These are phyloP conservation scores for Urochloa ruziziensis DNA, from an alignment of 176 grass and related monocot genomes.

Conservation along the genomic window DNA sequence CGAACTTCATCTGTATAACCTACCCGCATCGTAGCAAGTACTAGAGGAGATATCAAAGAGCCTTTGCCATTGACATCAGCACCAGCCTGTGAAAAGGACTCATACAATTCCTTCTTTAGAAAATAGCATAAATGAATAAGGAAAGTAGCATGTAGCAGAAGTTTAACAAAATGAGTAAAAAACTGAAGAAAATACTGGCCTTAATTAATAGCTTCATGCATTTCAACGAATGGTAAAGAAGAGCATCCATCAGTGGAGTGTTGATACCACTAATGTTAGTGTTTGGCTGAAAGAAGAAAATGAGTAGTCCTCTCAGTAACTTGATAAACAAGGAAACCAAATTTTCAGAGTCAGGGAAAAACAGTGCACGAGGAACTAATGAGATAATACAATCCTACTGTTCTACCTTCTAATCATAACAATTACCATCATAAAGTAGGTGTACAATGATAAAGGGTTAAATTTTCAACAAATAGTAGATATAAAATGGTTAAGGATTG, in stretches of 20 bases:
- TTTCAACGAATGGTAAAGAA: constrained; percentile 32
- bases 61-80: constrained; percentile 30
- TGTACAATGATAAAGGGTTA: background rate
- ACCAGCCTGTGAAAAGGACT: constrained; percentile 32
- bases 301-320: background rate
- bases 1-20: constrained; percentile 27
- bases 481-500: background rate
- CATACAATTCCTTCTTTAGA: background rate
- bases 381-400: background rate
- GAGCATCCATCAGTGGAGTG: constrained; percentile 10
- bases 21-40: background rate
- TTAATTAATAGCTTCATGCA: constrained; percentile 42
- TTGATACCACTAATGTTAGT: background rate
- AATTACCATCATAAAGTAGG: background rate
- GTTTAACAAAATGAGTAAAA: background rate
- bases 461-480: background rate
- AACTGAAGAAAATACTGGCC: constrained; percentile 3
- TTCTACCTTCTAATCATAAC: background rate
- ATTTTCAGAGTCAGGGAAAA: background rate
- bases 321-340: background rate
- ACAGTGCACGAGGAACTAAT: background rate
- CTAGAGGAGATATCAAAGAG: background rate
- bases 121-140: background rate
- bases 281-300: constrained; percentile 38
- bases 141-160: background rate